Evolutionary conservation across 352 stramenopile genomes (phyloP).

Genomic region (Aphanomyces cochlioides): DNA sequence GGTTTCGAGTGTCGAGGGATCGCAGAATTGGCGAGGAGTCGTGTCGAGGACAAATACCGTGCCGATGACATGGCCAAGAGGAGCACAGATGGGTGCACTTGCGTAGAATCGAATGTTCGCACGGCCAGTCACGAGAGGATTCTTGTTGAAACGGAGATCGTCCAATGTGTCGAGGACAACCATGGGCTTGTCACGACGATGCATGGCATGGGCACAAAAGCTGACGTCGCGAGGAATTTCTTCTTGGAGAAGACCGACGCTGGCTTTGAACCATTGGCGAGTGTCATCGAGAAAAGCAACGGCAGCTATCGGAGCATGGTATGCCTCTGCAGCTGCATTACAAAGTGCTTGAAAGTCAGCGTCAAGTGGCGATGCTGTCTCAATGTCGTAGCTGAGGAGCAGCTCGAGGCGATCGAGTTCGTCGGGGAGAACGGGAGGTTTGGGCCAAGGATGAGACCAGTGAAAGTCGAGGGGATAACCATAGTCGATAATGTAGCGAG

Average conservation of each 20-base stretch:
- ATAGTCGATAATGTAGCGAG: too few species aligned
- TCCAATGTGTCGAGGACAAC: constrained; percentile 82
- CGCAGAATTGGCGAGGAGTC: not conserved
- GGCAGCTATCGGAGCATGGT: constrained; percentile 46
- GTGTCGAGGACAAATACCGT: constrained; percentile 78
- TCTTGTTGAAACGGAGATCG: constrained; percentile 85
- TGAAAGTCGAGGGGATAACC: too few species aligned
- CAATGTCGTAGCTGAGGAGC: not conserved
- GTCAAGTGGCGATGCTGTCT: constrained; percentile 4
- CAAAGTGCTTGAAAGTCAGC: constrained; percentile 13
- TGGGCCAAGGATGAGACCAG: not conserved
- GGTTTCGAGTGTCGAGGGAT: constrained; percentile 4
- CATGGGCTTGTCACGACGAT: constrained; percentile 69
- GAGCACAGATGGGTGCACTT: constrained; percentile 56
- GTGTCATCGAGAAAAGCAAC: constrained; percentile 11
- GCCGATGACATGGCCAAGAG: constrained; percentile 55
- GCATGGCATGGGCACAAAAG: constrained; percentile 17
- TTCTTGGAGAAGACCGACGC: not conserved
- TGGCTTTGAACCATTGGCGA: constrained; percentile 27
- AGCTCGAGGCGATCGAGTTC: not conserved
- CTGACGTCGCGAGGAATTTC: constrained; percentile 22
- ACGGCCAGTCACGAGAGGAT: constrained; percentile 73
- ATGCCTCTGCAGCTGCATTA: not conserved
- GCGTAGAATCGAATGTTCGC: constrained; percentile 86
- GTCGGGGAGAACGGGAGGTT: not conserved